A percentile compares a stretch with the other conserved stretches of the same genome.
Evolutionary conservation across 1,284 basidiomycete genomes (phyloP).

Genomic region (Cutaneotrichosporon arboriforme): DNA sequence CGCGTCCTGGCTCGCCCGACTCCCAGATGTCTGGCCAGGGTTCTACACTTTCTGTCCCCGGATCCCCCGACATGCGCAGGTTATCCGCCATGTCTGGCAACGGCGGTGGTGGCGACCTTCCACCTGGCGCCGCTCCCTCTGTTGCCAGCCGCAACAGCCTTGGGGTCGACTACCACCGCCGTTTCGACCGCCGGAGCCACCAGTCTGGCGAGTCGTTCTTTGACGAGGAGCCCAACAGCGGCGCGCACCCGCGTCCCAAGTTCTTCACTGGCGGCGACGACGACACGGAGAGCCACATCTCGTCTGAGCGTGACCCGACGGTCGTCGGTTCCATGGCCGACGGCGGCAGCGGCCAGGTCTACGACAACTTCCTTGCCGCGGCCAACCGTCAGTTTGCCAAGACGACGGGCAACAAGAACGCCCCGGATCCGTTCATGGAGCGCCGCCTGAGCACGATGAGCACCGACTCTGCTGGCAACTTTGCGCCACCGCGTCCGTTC

Average conservation of each 20-base stretch:
- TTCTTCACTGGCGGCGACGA: conserved; percentile 55
- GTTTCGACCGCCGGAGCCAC: conserved; percentile 38
- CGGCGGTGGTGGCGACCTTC: conserved; percentile 14
- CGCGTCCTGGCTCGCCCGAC: conserved; percentile 37
- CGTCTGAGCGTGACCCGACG: conserved; percentile 43
- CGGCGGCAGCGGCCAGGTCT: conserved; percentile 38
- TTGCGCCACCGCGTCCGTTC: conserved; percentile 63
- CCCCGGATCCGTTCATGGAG: conserved; percentile 72
- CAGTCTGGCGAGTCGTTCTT: conserved; percentile 47
- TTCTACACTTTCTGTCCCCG: conserved; percentile 28
- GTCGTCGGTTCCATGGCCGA: conserved; percentile 21
- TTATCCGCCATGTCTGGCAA: neutral
- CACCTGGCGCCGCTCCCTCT: conserved; percentile 4
- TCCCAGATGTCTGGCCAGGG: conserved; percentile 30
- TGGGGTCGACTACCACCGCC: conserved; percentile 38
- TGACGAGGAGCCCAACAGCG: conserved; percentile 44
- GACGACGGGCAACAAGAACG: conserved; percentile 63
- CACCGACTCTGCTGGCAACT: conserved; percentile 17
- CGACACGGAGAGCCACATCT: conserved; percentile 52
- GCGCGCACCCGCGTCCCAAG: conserved; percentile 46
- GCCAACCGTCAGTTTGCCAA: conserved; percentile 75
- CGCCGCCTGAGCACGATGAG: conserved; percentile 33
- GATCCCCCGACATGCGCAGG: conserved; percentile 22
- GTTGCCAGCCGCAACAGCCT: neutral
- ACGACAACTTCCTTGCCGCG: conserved; percentile 71